Base-by-base conservation (phyloP, 305 asterid species). In the Petunia hybrid region DNA sequence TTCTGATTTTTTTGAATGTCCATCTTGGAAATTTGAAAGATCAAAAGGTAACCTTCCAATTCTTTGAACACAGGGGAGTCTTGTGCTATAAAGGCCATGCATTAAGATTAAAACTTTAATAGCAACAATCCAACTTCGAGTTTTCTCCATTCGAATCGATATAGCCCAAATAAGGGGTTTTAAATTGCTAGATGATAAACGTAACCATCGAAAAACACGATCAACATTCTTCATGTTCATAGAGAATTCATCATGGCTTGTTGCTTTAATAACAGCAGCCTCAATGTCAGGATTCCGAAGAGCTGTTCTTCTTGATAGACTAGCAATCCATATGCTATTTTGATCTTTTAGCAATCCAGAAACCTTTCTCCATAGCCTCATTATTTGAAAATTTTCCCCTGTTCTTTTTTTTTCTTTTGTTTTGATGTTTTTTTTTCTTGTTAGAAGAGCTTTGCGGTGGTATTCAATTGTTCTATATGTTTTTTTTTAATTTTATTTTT, bases 31-130 rank as follows among this genome's bases (percentile, higher is more conserved):
- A 78, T 77, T 65, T 2, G 98, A 94, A 2, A 94, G 89, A 80
- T 96, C 97, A 68, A 93, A 93, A 2, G 97, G 97, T 41, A 96
- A 82, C 40, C 96, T 83, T 0, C 99, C 98, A 78, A 94, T 90
- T 36, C 51, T 80, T 16, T 64, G 80, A 14, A 87, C 88, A 76
- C 87, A 84, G 36, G 92, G 80, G 60, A 80, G 40, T 5, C 81
- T 66, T 31, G 86, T 80, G 42, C 88, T 85, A 71, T 87, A 74
- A 71, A 96, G 80, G 16, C 85, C 87, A 82, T 96, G 99, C 89
- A 91, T 85, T 4, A 96, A 89, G 83, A 87, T 88, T 66, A 92
- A 82, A 4, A 91, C 91, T 9, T 93, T 94, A 0, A 93, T 82
- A n/a, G 97, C 97, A 1, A 94, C 99, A 0, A 84, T 74, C 97